These are phyloP conservation scores for Lipomyces lipofer DNA, from an alignment of 805 yeast species.

Conservation along the genomic window DNA sequence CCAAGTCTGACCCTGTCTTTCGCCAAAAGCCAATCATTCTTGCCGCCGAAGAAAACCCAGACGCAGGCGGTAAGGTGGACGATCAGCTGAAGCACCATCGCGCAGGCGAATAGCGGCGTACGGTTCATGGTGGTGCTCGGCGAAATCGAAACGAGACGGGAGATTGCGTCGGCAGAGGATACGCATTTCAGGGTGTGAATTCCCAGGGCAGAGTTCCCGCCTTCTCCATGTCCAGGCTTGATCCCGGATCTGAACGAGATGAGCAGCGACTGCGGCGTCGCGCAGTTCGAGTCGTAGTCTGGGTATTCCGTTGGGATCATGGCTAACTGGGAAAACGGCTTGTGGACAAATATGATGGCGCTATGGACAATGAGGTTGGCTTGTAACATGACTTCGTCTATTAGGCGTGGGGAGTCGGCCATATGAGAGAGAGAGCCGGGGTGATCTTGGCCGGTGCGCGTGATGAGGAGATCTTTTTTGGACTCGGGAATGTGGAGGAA, in stretches of 20 bases:
- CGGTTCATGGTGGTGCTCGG: conserved; percentile 10
- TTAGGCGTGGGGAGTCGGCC: not conserved
- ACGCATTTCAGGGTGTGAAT: conserved; percentile 15
- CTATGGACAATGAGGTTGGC: conserved; percentile 14
- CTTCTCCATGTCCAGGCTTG: not conserved
- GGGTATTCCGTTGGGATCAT: conserved; percentile 8
- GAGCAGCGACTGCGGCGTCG: conserved; percentile 13
- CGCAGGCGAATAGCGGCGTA: conserved; percentile 23
- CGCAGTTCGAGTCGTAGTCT: conserved; percentile 12
- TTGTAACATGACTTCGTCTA: conserved; percentile 21
- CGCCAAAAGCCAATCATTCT: not conserved
- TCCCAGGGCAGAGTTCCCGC: not conserved
- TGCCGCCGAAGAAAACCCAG: conserved; percentile 12
- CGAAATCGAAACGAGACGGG: conserved; percentile 9
- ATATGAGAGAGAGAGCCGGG: not conserved
- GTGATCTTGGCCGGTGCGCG: not conserved
- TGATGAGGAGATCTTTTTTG: conserved; percentile 5
- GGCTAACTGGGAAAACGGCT: conserved; percentile 16
- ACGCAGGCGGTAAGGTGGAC: conserved; percentile 20
- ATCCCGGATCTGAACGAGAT: conserved; percentile 11
- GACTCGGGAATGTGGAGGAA: conserved; percentile 15
- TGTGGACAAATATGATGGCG: conserved; percentile 9
- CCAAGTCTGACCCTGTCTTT: conserved; percentile 16
- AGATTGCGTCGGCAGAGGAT: conserved; percentile 12
- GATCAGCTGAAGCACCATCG: conserved; percentile 9